Conservation (phyloP, 345 rosid genomes). For the Excoecaria agallocha region DNA sequence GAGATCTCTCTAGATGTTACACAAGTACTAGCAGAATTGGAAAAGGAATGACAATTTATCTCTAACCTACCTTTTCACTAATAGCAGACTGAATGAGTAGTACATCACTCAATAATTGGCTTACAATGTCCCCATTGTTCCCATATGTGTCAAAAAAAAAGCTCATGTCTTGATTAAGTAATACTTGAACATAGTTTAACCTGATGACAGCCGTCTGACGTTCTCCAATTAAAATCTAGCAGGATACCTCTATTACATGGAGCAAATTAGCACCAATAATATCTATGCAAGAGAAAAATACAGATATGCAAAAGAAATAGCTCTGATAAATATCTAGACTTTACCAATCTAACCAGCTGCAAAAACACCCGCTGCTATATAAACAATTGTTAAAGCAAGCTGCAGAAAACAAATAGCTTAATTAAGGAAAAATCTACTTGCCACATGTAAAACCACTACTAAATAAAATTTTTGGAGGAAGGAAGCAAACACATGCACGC, state of each 20-base stretch:
- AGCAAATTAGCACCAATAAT: slow-evolving; percentile 34
- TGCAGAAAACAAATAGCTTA: slow-evolving; percentile 38
- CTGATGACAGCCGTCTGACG: slow-evolving; percentile 99
- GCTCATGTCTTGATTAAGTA: slow-evolving; percentile 98
- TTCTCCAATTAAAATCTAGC: slow-evolving; percentile 99
- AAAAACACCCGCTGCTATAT: slow-evolving; percentile 84
- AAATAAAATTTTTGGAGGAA: neutral
- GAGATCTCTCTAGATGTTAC: slow-evolving; percentile 20
- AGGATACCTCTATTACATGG: slow-evolving; percentile 88
- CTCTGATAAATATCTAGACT: slow-evolving; percentile 18
- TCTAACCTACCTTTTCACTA: slow-evolving; percentile 73
- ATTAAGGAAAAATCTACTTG: neutral
- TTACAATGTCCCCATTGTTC: slow-evolving; percentile 96
- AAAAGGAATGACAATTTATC: slow-evolving; percentile 10
- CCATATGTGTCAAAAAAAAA: slow-evolving; percentile 99
- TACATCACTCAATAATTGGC: slow-evolving; percentile 98
- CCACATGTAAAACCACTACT: neutral
- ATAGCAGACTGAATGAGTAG: slow-evolving; percentile 98
- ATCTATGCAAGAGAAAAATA: slow-evolving; percentile 11
- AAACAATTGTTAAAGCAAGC: slow-evolving; percentile 77
- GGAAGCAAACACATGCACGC: neutral
- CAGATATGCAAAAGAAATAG: neutral
- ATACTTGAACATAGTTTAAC: slow-evolving; percentile 86
- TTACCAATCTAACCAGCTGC: slow-evolving; percentile 98
- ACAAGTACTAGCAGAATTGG: slow-evolving; percentile 2